These are phyloP conservation scores for Pneumocystis carinii DNA, from an alignment of 1,139 yeast genomes.

Conservation along the genomic window DNA sequence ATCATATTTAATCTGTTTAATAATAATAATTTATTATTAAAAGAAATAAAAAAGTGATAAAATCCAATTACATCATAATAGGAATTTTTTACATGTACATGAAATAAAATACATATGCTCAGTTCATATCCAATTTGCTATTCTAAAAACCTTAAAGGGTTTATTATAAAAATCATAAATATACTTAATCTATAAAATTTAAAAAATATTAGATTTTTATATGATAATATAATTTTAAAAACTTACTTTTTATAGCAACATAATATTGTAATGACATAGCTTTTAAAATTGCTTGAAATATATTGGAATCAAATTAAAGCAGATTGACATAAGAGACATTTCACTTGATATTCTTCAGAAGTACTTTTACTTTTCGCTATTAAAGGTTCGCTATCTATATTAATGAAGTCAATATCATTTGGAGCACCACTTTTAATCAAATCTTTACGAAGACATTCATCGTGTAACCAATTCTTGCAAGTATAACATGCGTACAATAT, in stretches of 20 bases:
- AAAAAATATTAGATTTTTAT: background rate
- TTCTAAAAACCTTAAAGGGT: too few species aligned
- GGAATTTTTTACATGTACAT: too few species aligned
- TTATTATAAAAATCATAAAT: too few species aligned
- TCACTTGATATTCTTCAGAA: background rate
- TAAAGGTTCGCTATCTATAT: background rate
- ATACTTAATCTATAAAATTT: too few species aligned
- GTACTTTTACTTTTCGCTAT: background rate
- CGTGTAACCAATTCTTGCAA: slow-evolving; percentile 12
- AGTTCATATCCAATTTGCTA: too few species aligned
- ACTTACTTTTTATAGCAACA: background rate
- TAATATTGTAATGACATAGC: background rate
- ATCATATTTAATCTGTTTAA: background rate
- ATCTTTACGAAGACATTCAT: slow-evolving; percentile 10
- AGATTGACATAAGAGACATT: background rate
- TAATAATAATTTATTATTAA: background rate
- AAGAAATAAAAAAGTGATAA: background rate
- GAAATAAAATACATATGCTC: too few species aligned
- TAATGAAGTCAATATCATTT: background rate
- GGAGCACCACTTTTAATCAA: slow-evolving; percentile 1
- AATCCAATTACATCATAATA: background rate
- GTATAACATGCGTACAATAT: slow-evolving; percentile 10
- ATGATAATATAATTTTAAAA: background rate
- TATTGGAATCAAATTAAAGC: background rate
- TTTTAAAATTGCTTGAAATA: background rate